A percentile compares a stretch with the other conserved stretches of the same genome.
These are phyloP conservation scores for Claviceps maximensis DNA, from an alignment of 2,329 filamentous ascomycete species.

Conservation along the genomic window DNA sequence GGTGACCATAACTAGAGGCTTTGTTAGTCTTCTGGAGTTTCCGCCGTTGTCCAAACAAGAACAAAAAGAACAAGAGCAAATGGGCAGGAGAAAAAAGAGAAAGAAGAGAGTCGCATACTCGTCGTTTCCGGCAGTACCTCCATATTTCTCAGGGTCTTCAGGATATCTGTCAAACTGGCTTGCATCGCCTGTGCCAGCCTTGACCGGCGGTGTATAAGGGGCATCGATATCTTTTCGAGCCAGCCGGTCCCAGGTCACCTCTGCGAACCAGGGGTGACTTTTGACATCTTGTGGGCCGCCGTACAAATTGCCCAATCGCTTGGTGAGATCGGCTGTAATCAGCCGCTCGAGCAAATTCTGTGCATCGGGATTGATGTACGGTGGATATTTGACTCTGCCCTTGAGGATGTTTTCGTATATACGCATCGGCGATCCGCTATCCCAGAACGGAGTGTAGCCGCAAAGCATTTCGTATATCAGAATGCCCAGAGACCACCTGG, in stretches of 20 bases:
- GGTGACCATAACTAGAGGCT: constrained; percentile 48
- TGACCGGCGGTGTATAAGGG: constrained; percentile 90
- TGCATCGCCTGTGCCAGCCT: constrained; percentile 84
- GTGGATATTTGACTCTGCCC: constrained; percentile 90
- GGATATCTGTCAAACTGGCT: constrained; percentile 98
- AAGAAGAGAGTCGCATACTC: constrained; percentile 48
- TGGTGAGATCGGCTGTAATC: constrained; percentile 90
- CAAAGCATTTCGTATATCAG: constrained; percentile 99
- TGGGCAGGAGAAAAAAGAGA: not conserved
- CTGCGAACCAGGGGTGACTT: constrained; percentile 88
- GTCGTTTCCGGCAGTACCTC: constrained; percentile 56
- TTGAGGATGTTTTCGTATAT: constrained; percentile 99
- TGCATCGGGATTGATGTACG: constrained; percentile 88
- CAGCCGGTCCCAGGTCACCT: constrained; percentile 94
- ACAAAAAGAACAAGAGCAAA: not conserved
- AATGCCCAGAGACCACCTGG: constrained; percentile 95
- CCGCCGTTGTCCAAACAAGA: not conserved
- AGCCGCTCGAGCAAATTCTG: constrained; percentile 84
- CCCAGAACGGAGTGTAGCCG: constrained; percentile 98
- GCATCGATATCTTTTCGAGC: constrained; percentile 95
- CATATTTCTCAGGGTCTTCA: constrained; percentile 91
- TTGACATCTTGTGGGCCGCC: constrained; percentile 87
- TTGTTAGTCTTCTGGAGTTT: constrained; percentile 4
- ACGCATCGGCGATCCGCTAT: constrained; percentile 93
- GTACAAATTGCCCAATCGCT: constrained; percentile 86